phyloP scores from a whole-genome alignment of 768 basidiomycete genomes.

The Hericium rajendrae region DNA sequence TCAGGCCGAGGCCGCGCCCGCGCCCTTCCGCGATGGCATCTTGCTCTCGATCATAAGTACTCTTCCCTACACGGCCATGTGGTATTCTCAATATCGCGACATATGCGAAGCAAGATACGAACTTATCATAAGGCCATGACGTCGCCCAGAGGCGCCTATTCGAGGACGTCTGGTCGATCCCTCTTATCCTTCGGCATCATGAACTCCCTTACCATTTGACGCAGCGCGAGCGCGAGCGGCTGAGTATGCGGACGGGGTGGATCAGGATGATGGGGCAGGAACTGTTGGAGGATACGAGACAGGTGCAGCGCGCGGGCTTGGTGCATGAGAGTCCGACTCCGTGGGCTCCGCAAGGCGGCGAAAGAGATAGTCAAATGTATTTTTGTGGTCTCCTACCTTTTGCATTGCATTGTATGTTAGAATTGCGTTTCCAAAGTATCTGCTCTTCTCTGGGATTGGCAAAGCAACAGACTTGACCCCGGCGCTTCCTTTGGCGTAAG shows the following conservation, averaged over 20 bases:
- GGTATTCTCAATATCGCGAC: not conserved
- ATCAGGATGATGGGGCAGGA: constrained; percentile 56
- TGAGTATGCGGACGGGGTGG: constrained; percentile 17
- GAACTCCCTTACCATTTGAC: too few species aligned
- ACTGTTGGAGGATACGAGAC: constrained; percentile 54
- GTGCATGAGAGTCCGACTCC: constrained; percentile 65
- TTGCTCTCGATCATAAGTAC: constrained; percentile 63
- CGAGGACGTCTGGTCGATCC: too few species aligned
- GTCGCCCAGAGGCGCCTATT: not conserved
- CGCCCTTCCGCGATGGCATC: constrained; percentile 44
- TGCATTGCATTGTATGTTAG: too few species aligned
- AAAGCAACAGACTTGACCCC: too few species aligned
- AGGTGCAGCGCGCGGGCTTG: constrained; percentile 41
- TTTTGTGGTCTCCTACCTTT: too few species aligned
- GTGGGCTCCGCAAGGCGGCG: constrained; percentile 13
- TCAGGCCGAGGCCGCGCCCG: constrained; percentile 51
- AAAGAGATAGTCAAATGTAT: too few species aligned
- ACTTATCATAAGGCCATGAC: constrained; percentile 3
- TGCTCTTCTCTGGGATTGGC: too few species aligned
- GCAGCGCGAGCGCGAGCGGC: constrained; percentile 3
- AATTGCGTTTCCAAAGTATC: too few species aligned
- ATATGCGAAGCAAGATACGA: not conserved
- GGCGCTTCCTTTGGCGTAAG: too few species aligned
- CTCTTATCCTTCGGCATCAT: too few species aligned
- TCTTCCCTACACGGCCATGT: constrained; percentile 24